Conservation (phyloP, 208 protist species). For the Leishmania martiniquensis region DNA sequence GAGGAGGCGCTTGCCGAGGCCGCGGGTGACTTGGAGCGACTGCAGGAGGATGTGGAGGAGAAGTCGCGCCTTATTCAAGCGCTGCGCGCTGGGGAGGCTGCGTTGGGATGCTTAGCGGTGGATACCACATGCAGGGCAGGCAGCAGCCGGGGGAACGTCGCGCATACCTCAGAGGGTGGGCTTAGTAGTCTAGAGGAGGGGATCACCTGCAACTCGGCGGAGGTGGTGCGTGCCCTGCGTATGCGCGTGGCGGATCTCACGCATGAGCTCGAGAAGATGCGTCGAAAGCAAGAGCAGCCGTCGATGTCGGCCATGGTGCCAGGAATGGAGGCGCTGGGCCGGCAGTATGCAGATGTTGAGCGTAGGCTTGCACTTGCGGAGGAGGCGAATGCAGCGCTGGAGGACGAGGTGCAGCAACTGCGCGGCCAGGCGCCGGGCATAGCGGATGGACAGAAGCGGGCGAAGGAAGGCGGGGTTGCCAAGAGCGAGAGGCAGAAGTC, state of each 20-base stretch:
- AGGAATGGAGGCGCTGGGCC: slow-evolving; percentile 38
- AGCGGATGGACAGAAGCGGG: not conserved
- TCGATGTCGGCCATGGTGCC: slow-evolving; percentile 18
- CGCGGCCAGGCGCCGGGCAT: not conserved
- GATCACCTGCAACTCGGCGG: not conserved
- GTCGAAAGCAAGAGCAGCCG: not conserved
- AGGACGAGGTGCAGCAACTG: slow-evolving; percentile 15
- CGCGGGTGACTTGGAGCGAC: slow-evolving; percentile 13
- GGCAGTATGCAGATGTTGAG: slow-evolving; percentile 36
- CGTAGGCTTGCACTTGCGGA: slow-evolving; percentile 29
- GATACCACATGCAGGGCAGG: slow-evolving; percentile 8
- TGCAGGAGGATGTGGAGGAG: slow-evolving; percentile 29
- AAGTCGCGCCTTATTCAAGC: slow-evolving; percentile 26
- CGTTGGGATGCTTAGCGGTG: slow-evolving; percentile 9
- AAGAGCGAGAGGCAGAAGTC: not conserved
- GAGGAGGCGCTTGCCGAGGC: slow-evolving; percentile 30
- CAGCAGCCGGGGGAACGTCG: not conserved
- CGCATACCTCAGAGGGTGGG: not conserved
- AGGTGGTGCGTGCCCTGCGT: slow-evolving; percentile 5
- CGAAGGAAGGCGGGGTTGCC: not conserved
- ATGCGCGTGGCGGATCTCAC: slow-evolving; percentile 12
- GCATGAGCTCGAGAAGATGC: slow-evolving; percentile 11
- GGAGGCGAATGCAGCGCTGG: slow-evolving; percentile 26
- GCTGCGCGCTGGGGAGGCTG: slow-evolving; percentile 27
- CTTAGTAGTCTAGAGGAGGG: not conserved